Base-by-base conservation (phyloP, 106 monocot genomes). In the Acanthochlamys bracteata region DNA sequence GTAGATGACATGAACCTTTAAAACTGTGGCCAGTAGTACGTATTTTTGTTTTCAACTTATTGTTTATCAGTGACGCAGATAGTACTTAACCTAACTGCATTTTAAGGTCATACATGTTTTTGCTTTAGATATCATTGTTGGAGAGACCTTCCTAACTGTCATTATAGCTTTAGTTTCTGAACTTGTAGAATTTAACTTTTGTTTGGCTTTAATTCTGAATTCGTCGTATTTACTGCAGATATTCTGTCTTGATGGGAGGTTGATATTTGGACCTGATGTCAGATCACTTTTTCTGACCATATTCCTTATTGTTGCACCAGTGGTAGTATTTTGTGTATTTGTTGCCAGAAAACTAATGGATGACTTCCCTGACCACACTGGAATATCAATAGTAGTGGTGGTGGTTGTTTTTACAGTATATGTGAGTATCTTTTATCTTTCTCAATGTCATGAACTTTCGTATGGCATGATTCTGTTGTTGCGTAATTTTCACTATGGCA, bases 241-340 rank as follows among this genome's bases (percentile, higher is more conserved):
- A 72, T 96, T 96, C 76, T 70, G 82, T 68, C 80, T 90, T 59
- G 66, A 75, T 63, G 95, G 95, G 65, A 82, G 88, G 62, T 71
- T 96, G 57, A 91, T 96, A 74, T 96, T 90, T 83, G 95, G 95
- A 66, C 95, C 95, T 58, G 90, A 91, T 82, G 88, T 73, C 60
- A 78, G 84, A 74, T 90, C 87, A 15, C 59, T 96, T 33, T 88
- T 96, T 71, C 80, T 96, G 56, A 96, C 95, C 19, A 65, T 96
- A 40, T 87, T 80, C 61, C 90, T 96, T 24, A 91, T 96, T 47
- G 74, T 85, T 63, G 90, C 80, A 52, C 95, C 95, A 20, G 82
- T 80, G 19, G 58, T 72, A 52, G 46, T 88, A 62, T 96, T 96
- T 68, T 96, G 90, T 60, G 75, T 75, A 46, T 88, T 91, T 66